Conservation (phyloP, 306 rosid genomes). For the apple (Malus domestica) region DNA sequence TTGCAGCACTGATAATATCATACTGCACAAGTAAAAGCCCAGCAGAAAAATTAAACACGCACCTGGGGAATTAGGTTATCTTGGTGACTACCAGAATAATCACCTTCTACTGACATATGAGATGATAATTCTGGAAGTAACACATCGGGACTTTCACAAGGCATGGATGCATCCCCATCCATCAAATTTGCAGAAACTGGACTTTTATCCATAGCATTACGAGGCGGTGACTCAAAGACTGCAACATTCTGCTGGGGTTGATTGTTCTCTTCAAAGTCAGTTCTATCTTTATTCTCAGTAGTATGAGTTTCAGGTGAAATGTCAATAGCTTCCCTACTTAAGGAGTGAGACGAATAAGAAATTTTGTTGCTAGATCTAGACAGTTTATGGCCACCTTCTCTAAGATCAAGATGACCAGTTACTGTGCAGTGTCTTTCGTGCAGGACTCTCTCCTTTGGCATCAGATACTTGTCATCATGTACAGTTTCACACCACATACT, state of each 20-base stretch:
- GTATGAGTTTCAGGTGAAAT: slow-evolving; percentile 32
- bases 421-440: slow-evolving; percentile 40
- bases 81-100: slow-evolving; percentile 18
- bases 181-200: slow-evolving; percentile 23
- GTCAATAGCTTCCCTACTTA: slow-evolving; percentile 33
- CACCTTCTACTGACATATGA: slow-evolving; percentile 13
- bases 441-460: slow-evolving; percentile 40
- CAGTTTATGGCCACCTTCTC: slow-evolving; percentile 32
- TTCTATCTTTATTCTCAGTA: slow-evolving; percentile 30
- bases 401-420: slow-evolving; percentile 30
- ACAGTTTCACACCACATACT: slow-evolving; percentile 32
- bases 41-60: slow-evolving; percentile 20
- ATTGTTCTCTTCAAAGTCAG: slow-evolving; percentile 19
- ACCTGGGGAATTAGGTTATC: slow-evolving; percentile 47
- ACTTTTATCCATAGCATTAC: slow-evolving; percentile 21
- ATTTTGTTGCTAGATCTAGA: slow-evolving; percentile 49
- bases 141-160: slow-evolving; percentile 31
- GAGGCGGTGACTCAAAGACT: slow-evolving; percentile 21
- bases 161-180: slow-evolving; percentile 13
- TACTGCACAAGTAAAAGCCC: background rate
- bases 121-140: slow-evolving; percentile 36
- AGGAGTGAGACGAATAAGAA: slow-evolving; percentile 41
- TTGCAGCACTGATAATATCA: background rate
- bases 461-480: slow-evolving; percentile 40
- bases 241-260: slow-evolving; percentile 28